Conservation (phyloP, 2,329 filamentous ascomycete genomes). For the Didymella segeticola region DNA sequence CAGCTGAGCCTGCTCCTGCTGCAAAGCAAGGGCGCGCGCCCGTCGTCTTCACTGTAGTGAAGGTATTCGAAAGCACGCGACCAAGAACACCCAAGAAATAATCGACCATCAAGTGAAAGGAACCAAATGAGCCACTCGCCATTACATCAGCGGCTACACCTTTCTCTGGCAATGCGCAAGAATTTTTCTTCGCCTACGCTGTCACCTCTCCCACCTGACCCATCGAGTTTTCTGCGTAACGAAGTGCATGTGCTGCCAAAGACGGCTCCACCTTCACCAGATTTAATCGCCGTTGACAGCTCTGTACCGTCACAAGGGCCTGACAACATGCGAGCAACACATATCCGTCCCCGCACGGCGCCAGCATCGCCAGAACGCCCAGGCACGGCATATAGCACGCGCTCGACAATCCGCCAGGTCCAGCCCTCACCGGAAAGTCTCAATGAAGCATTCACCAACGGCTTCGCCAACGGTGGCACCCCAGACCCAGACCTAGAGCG, state of each 20-base stretch:
- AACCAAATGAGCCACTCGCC: slow-evolving; percentile 17
- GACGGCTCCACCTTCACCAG: slow-evolving; percentile 4
- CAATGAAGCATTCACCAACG: slow-evolving; percentile 9
- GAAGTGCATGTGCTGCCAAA: not conserved
- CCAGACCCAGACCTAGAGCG: not conserved
- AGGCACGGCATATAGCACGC: slow-evolving; percentile 24
- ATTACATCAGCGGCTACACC: slow-evolving; percentile 11
- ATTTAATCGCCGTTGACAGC: not conserved
- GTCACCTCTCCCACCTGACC: slow-evolving; percentile 2
- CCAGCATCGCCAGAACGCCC: slow-evolving; percentile 22
- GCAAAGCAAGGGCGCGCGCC: slow-evolving; percentile 2
- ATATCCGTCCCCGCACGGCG: slow-evolving; percentile 24
- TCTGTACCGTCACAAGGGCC: not conserved
- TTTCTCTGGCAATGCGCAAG: slow-evolving; percentile 11
- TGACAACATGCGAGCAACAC: slow-evolving; percentile 22
- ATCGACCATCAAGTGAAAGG: slow-evolving; percentile 1
- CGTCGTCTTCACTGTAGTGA: not conserved
- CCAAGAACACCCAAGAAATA: not conserved
- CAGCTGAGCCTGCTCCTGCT: not conserved
- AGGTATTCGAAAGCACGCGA: not conserved
- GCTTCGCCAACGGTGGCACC: slow-evolving; percentile 8
- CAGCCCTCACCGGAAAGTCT: slow-evolving; percentile 34
- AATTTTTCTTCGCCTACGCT: slow-evolving; percentile 8
- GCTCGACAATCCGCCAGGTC: slow-evolving; percentile 39
- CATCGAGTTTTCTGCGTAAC: not conserved